Conservation (phyloP, 805 yeast genomes). For the Hanseniaspora jakobsenii region DNA sequence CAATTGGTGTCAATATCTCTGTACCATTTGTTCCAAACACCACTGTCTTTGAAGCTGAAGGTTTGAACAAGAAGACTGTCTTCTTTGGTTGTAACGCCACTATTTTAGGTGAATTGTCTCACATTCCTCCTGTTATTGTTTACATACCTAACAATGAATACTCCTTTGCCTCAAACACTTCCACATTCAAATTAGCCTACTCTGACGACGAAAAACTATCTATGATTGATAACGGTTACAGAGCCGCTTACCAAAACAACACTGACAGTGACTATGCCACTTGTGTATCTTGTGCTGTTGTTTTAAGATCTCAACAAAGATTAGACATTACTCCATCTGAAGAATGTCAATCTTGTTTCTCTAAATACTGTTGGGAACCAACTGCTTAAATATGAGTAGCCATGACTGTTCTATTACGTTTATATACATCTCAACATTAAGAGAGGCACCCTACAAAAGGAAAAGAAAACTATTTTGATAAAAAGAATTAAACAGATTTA, state of each 20-base stretch:
- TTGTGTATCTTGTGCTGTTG: constrained; percentile 74
- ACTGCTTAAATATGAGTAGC: constrained; percentile 7
- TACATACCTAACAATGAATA: constrained; percentile 66
- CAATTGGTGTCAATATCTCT: constrained; percentile 44
- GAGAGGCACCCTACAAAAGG: not conserved
- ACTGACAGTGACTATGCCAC: constrained; percentile 56
- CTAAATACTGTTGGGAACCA: constrained; percentile 44
- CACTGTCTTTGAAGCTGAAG: constrained; percentile 45
- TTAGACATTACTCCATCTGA: constrained; percentile 44
- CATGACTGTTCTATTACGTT: no score
- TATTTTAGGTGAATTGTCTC: constrained; percentile 44
- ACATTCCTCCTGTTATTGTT: constrained; percentile 62
- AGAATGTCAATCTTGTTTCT: constrained; percentile 64
- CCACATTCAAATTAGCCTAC: constrained; percentile 59
- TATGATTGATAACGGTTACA: constrained; percentile 65
- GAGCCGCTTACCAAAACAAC: constrained; percentile 55
- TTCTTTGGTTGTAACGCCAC: constrained; percentile 73
- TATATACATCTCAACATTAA: no score
- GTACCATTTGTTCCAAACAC: constrained; percentile 76
- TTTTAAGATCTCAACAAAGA: constrained; percentile 68
- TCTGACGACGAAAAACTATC: constrained; percentile 42
- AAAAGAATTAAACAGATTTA: no score
- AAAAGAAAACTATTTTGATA: not conserved
- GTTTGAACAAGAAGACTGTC: constrained; percentile 56
- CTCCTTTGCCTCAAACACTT: constrained; percentile 54